phyloP scores from a whole-genome alignment of 2,329 filamentous ascomycete genomes.

The Ceratocystiopsis sp. region DNA sequence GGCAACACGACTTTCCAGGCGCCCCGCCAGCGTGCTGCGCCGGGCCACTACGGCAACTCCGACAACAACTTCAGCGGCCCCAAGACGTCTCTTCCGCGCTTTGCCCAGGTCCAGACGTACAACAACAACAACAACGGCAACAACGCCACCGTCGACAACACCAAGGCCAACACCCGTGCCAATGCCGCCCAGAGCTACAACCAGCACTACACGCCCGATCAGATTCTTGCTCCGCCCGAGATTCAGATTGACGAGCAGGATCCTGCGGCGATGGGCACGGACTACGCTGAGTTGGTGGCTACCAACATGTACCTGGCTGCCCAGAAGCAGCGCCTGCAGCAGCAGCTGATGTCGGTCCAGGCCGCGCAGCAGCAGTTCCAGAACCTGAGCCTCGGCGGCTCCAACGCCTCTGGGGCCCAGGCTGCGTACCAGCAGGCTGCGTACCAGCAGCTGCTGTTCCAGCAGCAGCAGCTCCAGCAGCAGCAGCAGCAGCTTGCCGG shows the following conservation, averaged over 20 bases:
- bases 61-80: slow-evolving; percentile 30
- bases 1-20: slow-evolving; percentile 17
- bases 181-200: neutral
- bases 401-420: slow-evolving; percentile 26
- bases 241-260: slow-evolving; percentile 55
- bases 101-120: slow-evolving; percentile 14
- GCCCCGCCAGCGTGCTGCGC: slow-evolving; percentile 19
- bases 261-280: slow-evolving; percentile 66
- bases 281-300: slow-evolving; percentile 74
- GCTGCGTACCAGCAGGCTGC: slow-evolving; percentile 33
- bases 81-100: slow-evolving; percentile 38
- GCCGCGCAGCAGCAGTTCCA: slow-evolving; percentile 71
- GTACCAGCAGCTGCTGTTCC: slow-evolving; percentile 40
- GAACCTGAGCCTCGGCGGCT: slow-evolving; percentile 42
- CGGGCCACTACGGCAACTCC: slow-evolving; percentile 27
- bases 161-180: neutral
- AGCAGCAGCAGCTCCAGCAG: slow-evolving; percentile 36
- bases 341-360: slow-evolving; percentile 75
- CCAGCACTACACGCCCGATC: slow-evolving; percentile 62
- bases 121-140: slow-evolving; percentile 9
- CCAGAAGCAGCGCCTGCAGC: slow-evolving; percentile 87
- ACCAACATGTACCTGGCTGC: slow-evolving; percentile 87
- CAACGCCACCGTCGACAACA: slow-evolving; percentile 18
- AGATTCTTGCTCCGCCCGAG: slow-evolving; percentile 70
- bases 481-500: slow-evolving; percentile 40